A percentile compares a stretch with the other conserved stretches of the same genome.
These are phyloP conservation scores for Cudoniella acicularis DNA, from an alignment of 495 filamentous ascomycete genomes.

Conservation along the genomic window DNA sequence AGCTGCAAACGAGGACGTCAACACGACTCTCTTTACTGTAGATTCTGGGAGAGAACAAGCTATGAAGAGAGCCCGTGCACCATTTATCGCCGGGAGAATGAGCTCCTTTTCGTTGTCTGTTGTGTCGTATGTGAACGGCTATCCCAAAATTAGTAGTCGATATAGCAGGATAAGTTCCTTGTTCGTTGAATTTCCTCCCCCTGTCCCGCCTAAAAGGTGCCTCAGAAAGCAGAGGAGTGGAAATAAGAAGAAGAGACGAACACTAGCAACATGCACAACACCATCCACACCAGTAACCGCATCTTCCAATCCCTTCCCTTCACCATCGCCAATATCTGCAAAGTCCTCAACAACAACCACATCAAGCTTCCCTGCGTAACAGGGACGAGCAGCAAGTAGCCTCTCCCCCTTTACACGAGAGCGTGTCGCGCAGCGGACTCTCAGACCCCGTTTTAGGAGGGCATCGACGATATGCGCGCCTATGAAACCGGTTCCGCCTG, in stretches of 20 bases:
- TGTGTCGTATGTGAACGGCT: slow-evolving; percentile 26
- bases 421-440: slow-evolving; percentile 24
- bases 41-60: slow-evolving; percentile 9
- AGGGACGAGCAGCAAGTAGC: slow-evolving; percentile 7
- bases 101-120: slow-evolving; percentile 26
- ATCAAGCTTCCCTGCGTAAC: slow-evolving; percentile 15
- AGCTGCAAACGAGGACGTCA: slow-evolving; percentile 6
- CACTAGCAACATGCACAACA: slow-evolving; percentile 38
- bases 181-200: too few species aligned
- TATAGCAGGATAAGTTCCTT: too few species aligned
- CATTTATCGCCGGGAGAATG: slow-evolving; percentile 31
- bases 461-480: slow-evolving; percentile 25
- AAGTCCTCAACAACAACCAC: slow-evolving; percentile 31
- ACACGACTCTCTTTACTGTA: slow-evolving; percentile 24
- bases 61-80: slow-evolving; percentile 25
- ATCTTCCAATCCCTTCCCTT: slow-evolving; percentile 15
- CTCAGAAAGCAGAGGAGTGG: too few species aligned
- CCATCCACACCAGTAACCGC: slow-evolving; percentile 25
- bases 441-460: slow-evolving; percentile 22
- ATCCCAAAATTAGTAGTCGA: slow-evolving; percentile 31
- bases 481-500: slow-evolving; percentile 32
- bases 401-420: slow-evolving; percentile 16
- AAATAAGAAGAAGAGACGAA: not conserved
- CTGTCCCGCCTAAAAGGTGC: too few species aligned
- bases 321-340: slow-evolving; percentile 17